Base-by-base conservation (phyloP, 805 yeast genomes). In the Pichia cabralensis region DNA sequence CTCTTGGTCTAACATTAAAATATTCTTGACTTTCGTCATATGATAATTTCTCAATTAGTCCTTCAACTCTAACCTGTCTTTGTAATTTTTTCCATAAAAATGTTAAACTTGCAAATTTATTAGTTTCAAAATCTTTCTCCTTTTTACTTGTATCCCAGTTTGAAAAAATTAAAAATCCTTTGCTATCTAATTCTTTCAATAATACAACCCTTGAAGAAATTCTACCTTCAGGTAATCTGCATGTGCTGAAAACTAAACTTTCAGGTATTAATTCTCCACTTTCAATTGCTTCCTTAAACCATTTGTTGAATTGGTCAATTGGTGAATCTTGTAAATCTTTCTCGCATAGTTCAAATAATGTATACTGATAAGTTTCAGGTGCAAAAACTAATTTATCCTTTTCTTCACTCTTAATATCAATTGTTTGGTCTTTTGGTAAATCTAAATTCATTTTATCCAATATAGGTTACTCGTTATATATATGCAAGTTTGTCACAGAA, bases 31-130 rank as follows among this genome's bases (percentile, higher is more conserved):
- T 72, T 21, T 80, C 83, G 47, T 81, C 88, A 38, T 76, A 65
- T 19, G 74, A 64, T 28, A 88, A 81, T 41, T 67, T 71, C 56
- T 82, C 94, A 46, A 83, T 76, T 8, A 62, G 44, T 22, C 98
- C 98, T 56, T 92, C 97, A 8, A 92, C 78, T 42, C 98, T 71
- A 5, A 92, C 94, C 59, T 86, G 96, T 45, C 96, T 75, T 62
- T 92, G 96, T 26, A 80, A 56, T 43, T 75, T 76, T 38, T 81
- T 82, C 98, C 97, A 92, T 61, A 86, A 92, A 55, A 89, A 92
- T 10, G 80, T 79, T 44, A 92, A 62, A 1, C 95, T 75, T 1
- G 88, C 96, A 49, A 72, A 68, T 42, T 82, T 80, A 57, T 92
- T 92, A 24, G 79, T 61, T 25, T 60, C 60, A 40, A 77, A 63